Evolutionary conservation across 805 yeast genomes (phyloP), one percentile per base, ranked within the genome.

Genomic region (Ogataea nakhonphanomensis): DNA sequence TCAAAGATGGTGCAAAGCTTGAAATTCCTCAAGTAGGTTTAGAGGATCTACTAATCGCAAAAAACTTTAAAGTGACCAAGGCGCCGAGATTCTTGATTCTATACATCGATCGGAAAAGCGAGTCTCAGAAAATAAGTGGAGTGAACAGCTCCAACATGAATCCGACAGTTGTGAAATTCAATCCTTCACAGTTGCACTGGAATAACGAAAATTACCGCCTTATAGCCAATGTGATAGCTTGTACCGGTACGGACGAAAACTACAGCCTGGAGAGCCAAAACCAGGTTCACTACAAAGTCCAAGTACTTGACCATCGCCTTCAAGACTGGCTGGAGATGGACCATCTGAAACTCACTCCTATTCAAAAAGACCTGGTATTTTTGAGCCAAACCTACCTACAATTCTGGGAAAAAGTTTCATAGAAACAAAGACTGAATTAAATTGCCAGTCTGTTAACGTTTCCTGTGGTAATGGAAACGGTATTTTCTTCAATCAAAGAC

Each of bases 391-490:
- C 77, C 25, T 78, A 74, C 58, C 61, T 86, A 20, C 91, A 84
- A 58, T 63, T 85, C 8, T 84, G 93, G 90, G 71, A 74, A 46
- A 60, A 57, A 34, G 27, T 35, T 11, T 10, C 33, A 25, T 41
- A 38, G 37, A 46, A 17, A 17, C 5, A 17, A 17, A 21, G 28
- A 25, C 30, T 26, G 32, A 71, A 87, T 63, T 84, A 84, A 52
- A 93, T 88, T 21, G 96, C 95, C 43, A 87, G 81, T 33, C 91
- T 78, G 64, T 93, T 90, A 30, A 93, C 90, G 64, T 84, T 85
- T 35, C 96, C 86, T 11, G 96, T 86, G 58, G 90, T 71, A 48
- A 91, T 75, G 25, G 95, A 79, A 9, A 87, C 88, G 35, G 93
- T 81, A 60, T 93, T 95, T 38, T 87, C 93, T 64, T 93, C 99